Base-by-base conservation (phyloP, 2,329 filamentous ascomycete species). In the Trichoderma aggressivum region DNA sequence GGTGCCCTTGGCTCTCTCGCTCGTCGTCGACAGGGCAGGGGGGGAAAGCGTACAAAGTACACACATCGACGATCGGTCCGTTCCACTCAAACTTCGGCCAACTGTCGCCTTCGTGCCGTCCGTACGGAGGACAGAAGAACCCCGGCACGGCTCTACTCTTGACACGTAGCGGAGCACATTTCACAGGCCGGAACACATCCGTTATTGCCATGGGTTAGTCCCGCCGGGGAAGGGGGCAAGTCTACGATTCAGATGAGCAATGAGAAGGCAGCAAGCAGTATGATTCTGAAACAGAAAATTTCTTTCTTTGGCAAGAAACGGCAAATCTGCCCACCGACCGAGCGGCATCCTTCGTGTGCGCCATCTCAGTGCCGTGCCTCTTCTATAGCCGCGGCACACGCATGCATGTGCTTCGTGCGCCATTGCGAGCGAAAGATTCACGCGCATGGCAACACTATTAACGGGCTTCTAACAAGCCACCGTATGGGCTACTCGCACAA, bases 31-130 rank as follows among this genome's bases (percentile, higher is more conserved):
- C 47, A 26, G 32, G 39, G 32, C 47, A 36, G 34, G 64, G 50
- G 24, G 64, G 50, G 24, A 18, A 36, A 28, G 30, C 56, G 21
- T 59, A 12, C 30, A 34, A 28, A n/a, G 30, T 34, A 30, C 30
- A 21, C 61, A 21, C 32, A 68, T 68, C 64, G 64, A 32, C 64
- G 64, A 68, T 68, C 64, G 55, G 64, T 68, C 64, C 64, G 64
- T 68, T 60, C 64, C 36, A 59, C 64, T 68, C 64, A 68, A 66
- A 68, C 64, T 68, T 68, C 64, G 64, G 64, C 64, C 64, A 68
- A 68, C 64, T 68, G 55, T 68, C 64, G 64, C 64, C 64, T 68
- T 36, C 43, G 34, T 68, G 64, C 64, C 64, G 64, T 68, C 55
- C 36, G 64, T 34, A 68, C 61, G 53, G 53, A 59, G 55, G 26